Base-by-base conservation (phyloP, 192 early-diverging fungal species). In the Entomortierella lignicola region DNA sequence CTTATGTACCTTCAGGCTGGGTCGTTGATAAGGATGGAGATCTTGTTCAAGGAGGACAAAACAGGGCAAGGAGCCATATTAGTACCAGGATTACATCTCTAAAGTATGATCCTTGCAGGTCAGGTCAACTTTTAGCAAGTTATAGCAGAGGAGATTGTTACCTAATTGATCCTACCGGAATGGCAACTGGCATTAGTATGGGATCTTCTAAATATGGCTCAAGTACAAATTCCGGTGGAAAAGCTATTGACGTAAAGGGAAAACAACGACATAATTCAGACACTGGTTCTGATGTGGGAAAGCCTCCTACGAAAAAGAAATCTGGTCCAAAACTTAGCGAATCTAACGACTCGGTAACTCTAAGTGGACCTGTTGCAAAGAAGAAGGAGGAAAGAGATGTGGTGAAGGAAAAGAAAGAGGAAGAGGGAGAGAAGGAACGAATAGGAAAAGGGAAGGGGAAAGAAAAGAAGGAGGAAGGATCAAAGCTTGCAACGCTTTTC, bases 91-190 rank as follows among this genome's bases (percentile, higher is more conserved):
- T 85, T 23, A 85, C 83, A 1, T 77, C 66, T 18, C 65, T 85
- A 18, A 77, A 82, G 23, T 82, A 74, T 47, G 83, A 85, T 60
- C 83, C 83, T 6, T 66, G 58, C 30, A 55, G 83, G 20, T 53
- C 61, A 44, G 83, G 83, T 47, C 74, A 85, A n/a, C 64, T 85
- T 18, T 60, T 77, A 60, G 83, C 51, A 10, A 85, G 83, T 62
- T 85, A 82, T 55, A 79, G 73, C 17, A 31, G 66, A 67, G 71
- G 71, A 37, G 62, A 77, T 41, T 68, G 75, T 25, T 82, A 61
- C 57, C 41, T 82, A 34, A 68, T 85, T 30, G 62, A 65, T 3
- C 83, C 83, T n/a, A 31, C 66, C 8, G 64, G 56, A 5, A 25
- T 67, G 47, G 37, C 47, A 8, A 52, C 62, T 20, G 29, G 23